Base-by-base conservation (phyloP, 352 stramenopile species). In the Pythium sp. region DNA sequence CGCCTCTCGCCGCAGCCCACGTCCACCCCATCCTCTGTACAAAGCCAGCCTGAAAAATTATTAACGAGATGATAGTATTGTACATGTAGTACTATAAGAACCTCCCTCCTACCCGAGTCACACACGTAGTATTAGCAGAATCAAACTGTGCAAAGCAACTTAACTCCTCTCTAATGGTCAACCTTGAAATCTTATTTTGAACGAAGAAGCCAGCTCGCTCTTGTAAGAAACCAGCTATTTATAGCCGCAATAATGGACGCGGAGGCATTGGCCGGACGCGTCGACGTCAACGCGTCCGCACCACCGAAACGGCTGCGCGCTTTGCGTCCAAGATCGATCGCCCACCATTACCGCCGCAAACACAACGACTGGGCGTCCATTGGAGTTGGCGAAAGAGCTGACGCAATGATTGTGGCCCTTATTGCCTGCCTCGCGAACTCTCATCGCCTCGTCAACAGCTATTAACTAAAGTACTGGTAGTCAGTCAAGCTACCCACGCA, bases 31-130 rank as follows among this genome's bases (percentile, higher is more conserved):
- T 46, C 64, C 49, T 57, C 58, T 67, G 59, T 72, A 67, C 66
- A 57, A 65, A 67, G 49, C 36, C 64, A 69, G 43, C 64, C 54
- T 69, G 65, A 67, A 58, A 56, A 61, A 71, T 66, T 65, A 71
- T 47, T 70, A 70, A 51, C 49, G 43, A 47, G 53, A 51, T 62
- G 54, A 28, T 38, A 22, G 15, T 47, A 47, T 20, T 49, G 38
- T 32, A 32, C 34, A 12, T 38, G 34, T 49, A 63, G 54, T 57
- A 63, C 60, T 60, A 53, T 38, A 58, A 49, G 36, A 18, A 32
- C 34, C 18, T 24, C 34, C 24, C 24, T 26, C 24, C 24, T 26
- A 26, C 30, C 4, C 15, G 3, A 47, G 36, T 43, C 24, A 26
- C 24, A 26, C 24, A 26, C 32, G 51, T 26, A 62, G 62, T 36